Percentiles rank a stretch among this genome's conserved stretches.
Conservation (phyloP, 1,139 yeast species). For the Sugiyamaella pinicola region DNA sequence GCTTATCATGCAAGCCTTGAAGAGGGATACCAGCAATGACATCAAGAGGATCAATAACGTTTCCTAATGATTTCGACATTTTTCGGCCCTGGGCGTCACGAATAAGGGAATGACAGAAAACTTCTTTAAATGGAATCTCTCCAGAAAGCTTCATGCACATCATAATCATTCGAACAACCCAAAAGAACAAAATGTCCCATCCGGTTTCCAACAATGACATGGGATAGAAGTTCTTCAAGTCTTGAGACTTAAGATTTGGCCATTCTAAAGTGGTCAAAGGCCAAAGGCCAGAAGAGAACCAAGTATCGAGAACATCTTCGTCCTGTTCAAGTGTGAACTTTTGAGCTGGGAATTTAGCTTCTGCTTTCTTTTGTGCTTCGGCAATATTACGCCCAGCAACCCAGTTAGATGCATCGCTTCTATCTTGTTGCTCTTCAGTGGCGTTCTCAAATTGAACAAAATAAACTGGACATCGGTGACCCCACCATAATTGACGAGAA, state of each 20-base stretch:
- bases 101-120: conserved; percentile 96
- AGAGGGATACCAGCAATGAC: conserved; percentile 87
- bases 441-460: conserved; percentile 80
- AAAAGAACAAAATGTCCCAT: conserved; percentile 98
- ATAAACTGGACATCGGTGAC: conserved; percentile 97
- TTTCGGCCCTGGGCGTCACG: conserved; percentile 99
- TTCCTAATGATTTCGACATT: conserved; percentile 97
- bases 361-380: conserved; percentile 86
- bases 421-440: conserved; percentile 47
- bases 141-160: conserved; percentile 90
- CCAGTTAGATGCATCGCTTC: conserved; percentile 81
- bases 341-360: conserved; percentile 65
- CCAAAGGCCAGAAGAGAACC: conserved; percentile 99
- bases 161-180: conserved; percentile 97
- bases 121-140: conserved; percentile 89
- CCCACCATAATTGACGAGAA: conserved; percentile 99
- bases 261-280: conserved; percentile 96
- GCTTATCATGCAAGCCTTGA: conserved; percentile 76
- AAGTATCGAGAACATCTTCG: conserved; percentile 96
- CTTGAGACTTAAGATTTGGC: conserved; percentile 71
- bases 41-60: conserved; percentile 93
- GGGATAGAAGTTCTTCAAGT: conserved; percentile 79
- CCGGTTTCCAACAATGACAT: conserved; percentile 96
- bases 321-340: conserved; percentile 85
- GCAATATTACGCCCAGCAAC: conserved; percentile 80